Evolutionary conservation across 2,329 filamentous ascomycete genomes (phyloP), one percentile per base, ranked within the genome.

Genomic region (Aspergillus unguis): DNA sequence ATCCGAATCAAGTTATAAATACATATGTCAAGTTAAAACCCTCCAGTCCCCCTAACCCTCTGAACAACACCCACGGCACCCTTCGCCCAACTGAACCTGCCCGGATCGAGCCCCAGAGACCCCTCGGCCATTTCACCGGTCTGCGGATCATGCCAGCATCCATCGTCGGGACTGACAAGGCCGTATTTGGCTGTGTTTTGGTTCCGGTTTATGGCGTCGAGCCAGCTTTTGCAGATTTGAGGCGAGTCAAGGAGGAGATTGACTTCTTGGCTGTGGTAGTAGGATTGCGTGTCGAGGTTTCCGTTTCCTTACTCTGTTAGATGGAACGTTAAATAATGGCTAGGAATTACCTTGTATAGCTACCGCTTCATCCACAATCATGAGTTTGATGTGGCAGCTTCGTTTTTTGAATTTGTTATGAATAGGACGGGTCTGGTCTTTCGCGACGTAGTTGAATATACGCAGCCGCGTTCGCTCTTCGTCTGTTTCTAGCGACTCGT

Each of bases 261-360:
- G 50, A 88, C 80, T 67, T 92, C 88, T 67, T 91, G 87, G 50
- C 80, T 85, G 64, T 92, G 88, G 59, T 80, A 91, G 84, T 87
- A 92, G 23, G 80, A 84, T 69, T 92, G 88, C 1, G 88, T 91
- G 61, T 92, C 88, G 66, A 91, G 85, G 63, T 92, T 92, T 0
- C 87, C 88, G 58, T 83, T 88, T 3, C 88, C 69, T 71, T 17
- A 5, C 35, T 31, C 4, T 31, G n/a, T 50, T 44, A 27, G n/a
- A 17, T 8, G 5, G 26, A 8, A 11, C n/a, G 6, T 25, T 33
- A 10, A 4, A 41, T 23, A 9, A 31, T 6, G 2, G 3, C 11
- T 44, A 17, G 27, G 25, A 23, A 4, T 31, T 47, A 65, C 73
- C 88, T 67, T 87, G 81, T 33, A 92, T 84, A 2, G 81, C 87